Base-by-base conservation (phyloP, 805 yeast genomes). In the Pichia membranifaciens region DNA sequence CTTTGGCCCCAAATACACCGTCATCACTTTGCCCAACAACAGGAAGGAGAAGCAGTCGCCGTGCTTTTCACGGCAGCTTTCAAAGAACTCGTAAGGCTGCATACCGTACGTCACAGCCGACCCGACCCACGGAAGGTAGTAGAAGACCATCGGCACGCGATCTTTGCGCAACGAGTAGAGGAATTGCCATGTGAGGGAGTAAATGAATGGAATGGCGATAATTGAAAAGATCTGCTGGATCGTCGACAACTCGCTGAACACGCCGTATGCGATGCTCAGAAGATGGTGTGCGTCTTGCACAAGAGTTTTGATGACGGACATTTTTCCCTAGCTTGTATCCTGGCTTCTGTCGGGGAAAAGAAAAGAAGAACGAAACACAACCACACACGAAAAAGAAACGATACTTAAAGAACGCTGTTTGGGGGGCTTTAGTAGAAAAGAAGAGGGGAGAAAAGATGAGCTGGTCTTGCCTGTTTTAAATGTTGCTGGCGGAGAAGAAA, bases 101-200 rank as follows among this genome's bases (percentile, higher is more conserved):
- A 82, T 85, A 58, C 99, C 99, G 61, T 88, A 93, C 5, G 77
- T 69, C 38, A 86, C 78, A 35, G 97, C 95, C 33, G 93, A 83
- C 41, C 99, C 99, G 39, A 91, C 72, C 96, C 97, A 89, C 28
- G 99, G 99, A 51, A 93, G 73, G 84, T 89, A 83, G 71, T 93
- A 82, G 60, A 86, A 87, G 2, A 88, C 98, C 54, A 91, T 62
- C 3, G 99, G 99, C 10, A 81, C 96, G 47, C 96, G 74, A 67
- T 88, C 95, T 48, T 71, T 80, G 67, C 91, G 75, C 43, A 84
- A 64, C n/a, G 87, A 79, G 64, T 82, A 82, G 13, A 77, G 58
- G 3, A 82, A 66, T 65, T 85, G 93, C 82, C 82, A 84, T 21
- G 74, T 57, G 31, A 83, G 60, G 55, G 79, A 78, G 67, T 82